A percentile compares a stretch with the other conserved stretches of the same genome.
Conservation (phyloP, 371 early-diverging fungal species). For the Phascolomyces articulosus region DNA sequence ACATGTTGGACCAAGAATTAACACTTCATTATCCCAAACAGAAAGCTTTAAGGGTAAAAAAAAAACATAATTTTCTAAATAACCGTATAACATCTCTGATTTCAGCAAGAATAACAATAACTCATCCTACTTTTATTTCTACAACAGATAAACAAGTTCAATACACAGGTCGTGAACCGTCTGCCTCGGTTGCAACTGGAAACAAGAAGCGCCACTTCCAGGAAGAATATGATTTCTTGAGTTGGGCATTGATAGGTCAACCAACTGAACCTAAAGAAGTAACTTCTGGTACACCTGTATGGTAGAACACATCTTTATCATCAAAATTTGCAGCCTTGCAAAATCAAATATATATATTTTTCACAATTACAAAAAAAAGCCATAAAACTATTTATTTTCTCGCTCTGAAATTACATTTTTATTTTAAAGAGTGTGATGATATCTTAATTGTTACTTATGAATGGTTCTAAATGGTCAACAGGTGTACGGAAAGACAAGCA, state of each 20-base stretch:
- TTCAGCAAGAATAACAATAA: background rate
- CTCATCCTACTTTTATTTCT: background rate
- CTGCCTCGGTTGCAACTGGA: conserved; percentile 96
- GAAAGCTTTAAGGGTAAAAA: conserved; percentile 47
- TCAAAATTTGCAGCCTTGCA: too few relatives aligned
- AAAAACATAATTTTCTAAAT: too few relatives aligned
- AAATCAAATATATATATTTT: too few relatives aligned
- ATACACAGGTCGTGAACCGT: conserved; percentile 92
- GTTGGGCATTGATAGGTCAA: conserved; percentile 84
- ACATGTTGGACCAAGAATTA: conserved; percentile 86
- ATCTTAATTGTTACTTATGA: too few relatives aligned
- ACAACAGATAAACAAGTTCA: conserved; percentile 55
- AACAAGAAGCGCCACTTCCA: conserved; percentile 95
- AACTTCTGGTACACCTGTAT: conserved; percentile 73
- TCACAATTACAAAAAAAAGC: too few relatives aligned
- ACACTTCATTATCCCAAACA: conserved; percentile 77
- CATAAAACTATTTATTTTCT: too few relatives aligned
- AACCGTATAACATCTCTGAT: too few relatives aligned
- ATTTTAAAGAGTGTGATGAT: too few relatives aligned
- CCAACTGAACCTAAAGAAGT: conserved; percentile 67
- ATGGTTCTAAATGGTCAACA: too few relatives aligned
- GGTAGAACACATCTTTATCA: conserved; percentile 30
- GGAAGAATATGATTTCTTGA: conserved; percentile 87
- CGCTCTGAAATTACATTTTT: too few relatives aligned
- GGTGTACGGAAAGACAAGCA: too few relatives aligned